phyloP scores from a whole-genome alignment of 345 rosid species.

The Corymbia maculata region DNA sequence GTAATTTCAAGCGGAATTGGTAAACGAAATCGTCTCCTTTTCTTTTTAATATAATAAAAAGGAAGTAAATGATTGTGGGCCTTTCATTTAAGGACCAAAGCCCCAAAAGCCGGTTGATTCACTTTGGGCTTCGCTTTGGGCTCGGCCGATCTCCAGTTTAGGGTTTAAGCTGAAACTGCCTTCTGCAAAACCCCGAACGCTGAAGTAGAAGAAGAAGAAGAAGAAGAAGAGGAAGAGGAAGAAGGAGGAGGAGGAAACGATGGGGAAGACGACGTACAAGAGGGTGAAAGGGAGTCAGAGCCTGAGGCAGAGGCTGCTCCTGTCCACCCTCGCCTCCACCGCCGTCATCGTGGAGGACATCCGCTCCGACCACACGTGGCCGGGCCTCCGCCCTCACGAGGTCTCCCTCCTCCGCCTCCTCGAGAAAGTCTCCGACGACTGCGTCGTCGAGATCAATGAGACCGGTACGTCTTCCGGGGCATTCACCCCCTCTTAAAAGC shows the following conservation, averaged over 20 bases:
- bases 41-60: not conserved
- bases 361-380: conserved; percentile 51
- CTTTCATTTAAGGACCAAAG: not conserved
- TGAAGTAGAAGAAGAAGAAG: not conserved
- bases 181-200: not conserved
- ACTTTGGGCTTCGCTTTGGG: not conserved
- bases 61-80: not conserved
- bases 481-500: not conserved
- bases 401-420: conserved; percentile 74
- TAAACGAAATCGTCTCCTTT: not conserved
- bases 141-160: not conserved
- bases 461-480: conserved; percentile 34
- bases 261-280: conserved; percentile 61
- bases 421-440: conserved; percentile 63
- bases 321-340: conserved; percentile 58
- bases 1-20: not conserved
- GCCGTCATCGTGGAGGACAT: conserved; percentile 59
- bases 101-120: not conserved
- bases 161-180: not conserved
- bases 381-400: conserved; percentile 79
- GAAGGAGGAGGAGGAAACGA: not conserved
- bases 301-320: conserved; percentile 65
- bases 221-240: not conserved
- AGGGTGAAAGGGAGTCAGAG: conserved; percentile 64
- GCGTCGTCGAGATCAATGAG: conserved; percentile 56